Conservation (phyloP, 1,284 basidiomycete species). For the Trametes pubescens region DNA sequence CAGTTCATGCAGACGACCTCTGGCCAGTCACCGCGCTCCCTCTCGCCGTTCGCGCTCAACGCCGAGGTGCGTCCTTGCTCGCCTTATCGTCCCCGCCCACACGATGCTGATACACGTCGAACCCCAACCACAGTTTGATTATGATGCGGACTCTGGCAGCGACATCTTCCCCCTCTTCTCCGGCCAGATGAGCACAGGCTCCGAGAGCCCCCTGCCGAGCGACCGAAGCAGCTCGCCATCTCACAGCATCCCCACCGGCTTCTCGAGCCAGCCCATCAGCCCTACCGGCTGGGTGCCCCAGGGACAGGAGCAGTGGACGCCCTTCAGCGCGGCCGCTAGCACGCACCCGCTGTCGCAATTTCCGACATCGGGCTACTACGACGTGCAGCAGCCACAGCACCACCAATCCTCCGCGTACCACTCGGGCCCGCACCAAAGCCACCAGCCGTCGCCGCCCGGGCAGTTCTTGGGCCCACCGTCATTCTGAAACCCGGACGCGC, state of each 20-base stretch:
- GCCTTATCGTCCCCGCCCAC: background rate
- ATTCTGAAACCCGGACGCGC: slow-evolving; percentile 6
- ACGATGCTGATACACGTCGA: background rate
- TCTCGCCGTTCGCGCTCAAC: slow-evolving; percentile 27
- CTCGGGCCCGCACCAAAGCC: background rate
- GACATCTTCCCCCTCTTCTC: slow-evolving; percentile 20
- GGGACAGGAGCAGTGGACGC: slow-evolving; percentile 3
- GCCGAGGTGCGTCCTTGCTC: background rate
- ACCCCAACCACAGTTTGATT: slow-evolving; percentile 23
- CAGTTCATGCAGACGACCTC: slow-evolving; percentile 29
- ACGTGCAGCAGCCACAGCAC: slow-evolving; percentile 9
- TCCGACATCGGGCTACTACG: slow-evolving; percentile 11
- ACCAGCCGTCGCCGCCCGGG: slow-evolving; percentile 14
- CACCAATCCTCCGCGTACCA: background rate
- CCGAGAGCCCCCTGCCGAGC: slow-evolving; percentile 28
- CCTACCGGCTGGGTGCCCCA: slow-evolving; percentile 26
- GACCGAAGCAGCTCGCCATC: slow-evolving; percentile 31
- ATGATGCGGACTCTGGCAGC: slow-evolving; percentile 24
- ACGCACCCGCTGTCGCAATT: slow-evolving; percentile 3
- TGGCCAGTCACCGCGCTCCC: slow-evolving; percentile 15
- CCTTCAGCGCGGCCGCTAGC: background rate
- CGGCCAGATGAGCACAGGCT: slow-evolving; percentile 27
- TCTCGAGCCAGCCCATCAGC: slow-evolving; percentile 30
- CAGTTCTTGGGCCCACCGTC: slow-evolving; percentile 11
- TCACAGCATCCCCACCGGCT: slow-evolving; percentile 23